Percentiles rank a stretch among this genome's conserved stretches.
phyloP scores from a whole-genome alignment of 75 land plant species.

The Cupressus sempervirens region DNA sequence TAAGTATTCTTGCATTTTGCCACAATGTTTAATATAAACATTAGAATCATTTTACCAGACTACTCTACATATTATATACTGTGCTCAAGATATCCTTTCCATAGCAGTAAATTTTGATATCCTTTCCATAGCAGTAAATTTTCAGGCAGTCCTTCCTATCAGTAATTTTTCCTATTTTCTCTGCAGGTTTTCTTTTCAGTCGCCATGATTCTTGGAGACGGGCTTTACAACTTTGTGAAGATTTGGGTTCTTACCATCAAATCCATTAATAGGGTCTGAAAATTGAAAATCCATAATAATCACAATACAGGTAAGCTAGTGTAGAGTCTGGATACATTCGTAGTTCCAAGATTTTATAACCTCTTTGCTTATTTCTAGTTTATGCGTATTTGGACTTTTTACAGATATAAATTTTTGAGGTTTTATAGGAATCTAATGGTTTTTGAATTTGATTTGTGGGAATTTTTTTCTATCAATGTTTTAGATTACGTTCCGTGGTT shows the following conservation, averaged over 20 bases:
- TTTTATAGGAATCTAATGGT: too few species aligned
- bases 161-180: background rate
- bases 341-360: background rate
- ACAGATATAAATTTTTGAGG: too few species aligned
- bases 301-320: background rate
- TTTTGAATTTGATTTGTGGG: too few species aligned
- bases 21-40: too few species aligned
- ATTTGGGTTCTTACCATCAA: constrained; percentile 12
- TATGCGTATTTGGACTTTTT: background rate
- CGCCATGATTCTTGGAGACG: constrained; percentile 45
- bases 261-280: constrained; percentile 10
- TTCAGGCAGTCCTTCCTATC: too few species aligned
- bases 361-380: background rate
- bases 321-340: background rate
- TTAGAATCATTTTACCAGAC: too few species aligned
- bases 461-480: too few species aligned
- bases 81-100: background rate
- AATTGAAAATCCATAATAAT: background rate
- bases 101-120: background rate
- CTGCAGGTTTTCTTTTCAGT: constrained; percentile 38
- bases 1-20: too few species aligned
- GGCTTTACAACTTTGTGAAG: constrained; percentile 41
- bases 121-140: too few species aligned
- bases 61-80: too few species aligned
- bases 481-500: too few species aligned